Evolutionary conservation across 1,139 yeast genomes (phyloP), one percentile per base, ranked within the genome.

Genomic region (Blastobotrys buckinghamii): DNA sequence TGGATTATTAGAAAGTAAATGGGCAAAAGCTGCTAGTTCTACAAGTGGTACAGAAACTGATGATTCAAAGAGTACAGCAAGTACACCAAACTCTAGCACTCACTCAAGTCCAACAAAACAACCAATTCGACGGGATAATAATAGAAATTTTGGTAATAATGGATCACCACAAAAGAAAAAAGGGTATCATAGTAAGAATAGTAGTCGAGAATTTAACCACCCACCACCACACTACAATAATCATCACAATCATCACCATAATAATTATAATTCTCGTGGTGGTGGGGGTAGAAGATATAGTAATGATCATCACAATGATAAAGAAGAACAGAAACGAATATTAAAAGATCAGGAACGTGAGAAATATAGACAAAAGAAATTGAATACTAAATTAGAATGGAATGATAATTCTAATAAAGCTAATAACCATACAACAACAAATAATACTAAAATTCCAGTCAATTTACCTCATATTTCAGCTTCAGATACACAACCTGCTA

Each of bases 291-390:
- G 7, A 22, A 29, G 9, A 29, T 6, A 6, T 29, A 12, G 9
- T 13, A 29, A 12, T 13, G 9, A 13, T 6, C 10, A 29, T 13
- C 12, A 6, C 12, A 12, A 29, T 13, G n/a, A 29, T 29, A 29
- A 29, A 6, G 34, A 39, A 17, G 42, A 35, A 15, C 13, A 16
- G 32, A 34, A 45, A 41, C 34, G 32, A 30, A 7, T 29, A 24
- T 27, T 26, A 16, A 39, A 45, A 26, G 48, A 45, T 2, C 39
- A 29, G 33, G 42, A 44, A 38, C 42, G 47, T 12, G 46, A 43
- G 4, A 26, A 27, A 29, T 43, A 17, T 20, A 33, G 46, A 17
- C 46, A 43, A 36, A 35, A 37, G n/a, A 43, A 43, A 17, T 35
- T 43, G 20, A 26, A 27, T 9, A 29, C 41, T 13, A 37, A 15